Evolutionary conservation across 148 eudicot species (phyloP).

Genomic region (Talinum fruticosum): DNA sequence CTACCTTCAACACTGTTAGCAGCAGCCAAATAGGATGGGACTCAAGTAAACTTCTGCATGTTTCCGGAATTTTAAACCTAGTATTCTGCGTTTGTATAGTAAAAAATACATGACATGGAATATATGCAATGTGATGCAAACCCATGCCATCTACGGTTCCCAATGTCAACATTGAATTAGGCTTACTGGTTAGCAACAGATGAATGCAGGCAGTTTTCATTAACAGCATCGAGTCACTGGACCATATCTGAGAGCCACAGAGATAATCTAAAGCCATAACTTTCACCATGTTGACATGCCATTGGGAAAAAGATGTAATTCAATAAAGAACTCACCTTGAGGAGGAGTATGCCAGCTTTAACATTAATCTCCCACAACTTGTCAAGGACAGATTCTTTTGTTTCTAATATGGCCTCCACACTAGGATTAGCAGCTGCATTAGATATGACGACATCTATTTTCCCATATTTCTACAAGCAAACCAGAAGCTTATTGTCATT

Average conservation of each 20-base stretch:
- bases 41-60: too few relatives aligned
- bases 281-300: not conserved
- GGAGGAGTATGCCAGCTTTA: conserved; percentile 75
- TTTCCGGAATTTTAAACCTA: too few relatives aligned
- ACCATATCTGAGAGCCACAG: not conserved
- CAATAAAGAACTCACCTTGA: conserved; percentile 47
- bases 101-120: not conserved
- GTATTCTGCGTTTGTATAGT: too few relatives aligned
- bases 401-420: conserved; percentile 51
- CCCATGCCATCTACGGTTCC: not conserved
- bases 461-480: conserved; percentile 76
- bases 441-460: conserved; percentile 83
- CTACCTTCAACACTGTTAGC: too few relatives aligned
- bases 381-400: conserved; percentile 77
- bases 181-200: not conserved
- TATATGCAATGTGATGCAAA: not conserved
- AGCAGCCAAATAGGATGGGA: too few relatives aligned
- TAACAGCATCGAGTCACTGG: not conserved
- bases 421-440: conserved; percentile 95
- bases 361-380: conserved; percentile 96
- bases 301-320: not conserved
- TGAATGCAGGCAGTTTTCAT: not conserved
- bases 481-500: conserved; percentile 7
- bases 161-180: not conserved
- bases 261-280: not conserved